A percentile compares a stretch with the other conserved stretches of the same genome.
Conservation (phyloP, 1,284 basidiomycete genomes). For the Apiotrichum gracile region DNA sequence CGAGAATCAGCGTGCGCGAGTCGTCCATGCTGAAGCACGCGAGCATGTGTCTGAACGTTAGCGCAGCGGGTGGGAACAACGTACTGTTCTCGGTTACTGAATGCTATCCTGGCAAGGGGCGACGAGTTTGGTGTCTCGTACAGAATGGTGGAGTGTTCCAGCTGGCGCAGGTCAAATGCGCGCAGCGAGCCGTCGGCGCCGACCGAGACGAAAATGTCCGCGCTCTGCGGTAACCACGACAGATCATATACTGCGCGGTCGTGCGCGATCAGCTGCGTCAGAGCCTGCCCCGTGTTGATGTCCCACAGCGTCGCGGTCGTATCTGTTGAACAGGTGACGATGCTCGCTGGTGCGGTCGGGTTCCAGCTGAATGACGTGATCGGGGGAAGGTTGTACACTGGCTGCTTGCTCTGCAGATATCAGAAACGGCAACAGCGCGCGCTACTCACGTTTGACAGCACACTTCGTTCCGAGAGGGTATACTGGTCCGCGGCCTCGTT, state of each 20-base stretch:
- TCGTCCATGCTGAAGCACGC: slow-evolving; percentile 61
- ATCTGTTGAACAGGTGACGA: slow-evolving; percentile 94
- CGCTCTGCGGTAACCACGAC: slow-evolving; percentile 96
- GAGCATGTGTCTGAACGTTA: slow-evolving; percentile 38
- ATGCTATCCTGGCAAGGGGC: slow-evolving; percentile 80
- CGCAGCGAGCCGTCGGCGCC: slow-evolving; percentile 95
- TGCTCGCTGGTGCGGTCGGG: slow-evolving; percentile 72
- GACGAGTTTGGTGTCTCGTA: slow-evolving; percentile 73
- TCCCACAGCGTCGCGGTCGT: slow-evolving; percentile 97
- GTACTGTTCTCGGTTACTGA: slow-evolving; percentile 49
- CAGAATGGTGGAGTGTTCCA: slow-evolving; percentile 97
- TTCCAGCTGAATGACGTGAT: slow-evolving; percentile 96
- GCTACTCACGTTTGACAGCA: slow-evolving; percentile 69
- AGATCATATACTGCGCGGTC: slow-evolving; percentile 76
- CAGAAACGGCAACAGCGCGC: slow-evolving; percentile 3
- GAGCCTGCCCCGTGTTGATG: slow-evolving; percentile 87
- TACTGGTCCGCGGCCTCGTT: slow-evolving; percentile 53
- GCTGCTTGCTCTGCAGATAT: slow-evolving; percentile 69
- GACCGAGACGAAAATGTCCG: slow-evolving; percentile 96
- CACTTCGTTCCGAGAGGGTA: slow-evolving; percentile 41
- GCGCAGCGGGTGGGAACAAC: background rate
- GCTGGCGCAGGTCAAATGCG: slow-evolving; percentile 89
- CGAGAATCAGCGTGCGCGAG: slow-evolving; percentile 76
- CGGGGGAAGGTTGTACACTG: slow-evolving; percentile 61
- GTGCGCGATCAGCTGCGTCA: slow-evolving; percentile 96